A percentile compares a stretch with the other conserved stretches of the same genome.
phyloP scores from a whole-genome alignment of 2,329 filamentous ascomycete genomes.

The Penicillium thymicola region DNA sequence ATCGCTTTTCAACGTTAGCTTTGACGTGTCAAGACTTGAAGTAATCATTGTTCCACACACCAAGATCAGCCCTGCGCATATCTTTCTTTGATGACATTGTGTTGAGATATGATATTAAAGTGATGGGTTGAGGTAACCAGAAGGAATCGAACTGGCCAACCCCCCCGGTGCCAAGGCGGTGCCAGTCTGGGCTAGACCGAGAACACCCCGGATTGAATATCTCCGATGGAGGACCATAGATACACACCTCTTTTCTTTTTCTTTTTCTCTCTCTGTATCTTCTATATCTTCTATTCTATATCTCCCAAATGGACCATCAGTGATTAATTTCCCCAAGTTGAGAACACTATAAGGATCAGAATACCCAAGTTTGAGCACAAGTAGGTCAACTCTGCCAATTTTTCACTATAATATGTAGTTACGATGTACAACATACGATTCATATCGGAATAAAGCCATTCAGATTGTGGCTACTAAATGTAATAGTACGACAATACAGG shows the following conservation, averaged over 20 bases:
- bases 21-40: background rate
- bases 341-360: background rate
- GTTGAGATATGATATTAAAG: conserved; percentile 13
- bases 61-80: conserved; percentile 70
- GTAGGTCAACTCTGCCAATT: background rate
- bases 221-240: background rate
- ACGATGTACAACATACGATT: background rate
- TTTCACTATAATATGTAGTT: background rate
- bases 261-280: background rate
- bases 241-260: background rate
- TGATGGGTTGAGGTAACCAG: conserved; percentile 6
- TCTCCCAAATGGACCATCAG: too few species aligned
- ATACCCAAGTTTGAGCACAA: background rate
- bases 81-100: conserved; percentile 69
- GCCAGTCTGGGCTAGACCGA: conserved; percentile 9
- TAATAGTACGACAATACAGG: background rate
- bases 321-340: background rate
- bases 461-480: background rate
- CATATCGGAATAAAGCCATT: background rate
- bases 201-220: conserved; percentile 9
- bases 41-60: conserved; percentile 49
- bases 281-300: background rate
- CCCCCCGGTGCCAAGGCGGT: conserved; percentile 5
- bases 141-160: conserved; percentile 7
- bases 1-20: conserved; percentile 59